Evolutionary conservation across 257 asterid genomes (phyloP).

Genomic region (Nicotiana tabacum): DNA sequence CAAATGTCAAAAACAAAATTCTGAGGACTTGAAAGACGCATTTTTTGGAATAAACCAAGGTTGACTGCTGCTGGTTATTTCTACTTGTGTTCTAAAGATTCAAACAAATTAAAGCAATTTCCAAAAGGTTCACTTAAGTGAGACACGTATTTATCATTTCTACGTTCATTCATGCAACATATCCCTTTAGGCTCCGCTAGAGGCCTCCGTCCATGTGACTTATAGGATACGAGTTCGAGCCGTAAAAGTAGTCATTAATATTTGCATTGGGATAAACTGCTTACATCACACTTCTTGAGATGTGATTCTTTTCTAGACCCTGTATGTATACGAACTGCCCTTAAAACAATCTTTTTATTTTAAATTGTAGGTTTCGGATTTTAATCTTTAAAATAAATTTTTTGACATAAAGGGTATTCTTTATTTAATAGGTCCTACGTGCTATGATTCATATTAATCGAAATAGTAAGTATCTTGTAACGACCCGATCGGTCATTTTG

Average conservation of each 20-base stretch:
- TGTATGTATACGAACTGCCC: too few species aligned
- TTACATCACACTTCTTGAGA: too few species aligned
- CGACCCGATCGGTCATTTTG: too few species aligned
- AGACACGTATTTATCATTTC: neutral
- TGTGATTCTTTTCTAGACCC: accelerated
- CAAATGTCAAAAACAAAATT: neutral
- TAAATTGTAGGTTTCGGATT: too few species aligned
- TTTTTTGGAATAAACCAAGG: neutral
- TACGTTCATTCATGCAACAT: neutral
- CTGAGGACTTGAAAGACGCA: neutral
- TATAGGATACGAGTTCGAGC: accelerated
- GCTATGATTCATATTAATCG: too few species aligned
- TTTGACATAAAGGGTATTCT: too few species aligned
- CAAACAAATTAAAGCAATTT: neutral
- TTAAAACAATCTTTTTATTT: too few species aligned
- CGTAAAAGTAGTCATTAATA: too few species aligned
- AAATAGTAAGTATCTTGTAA: too few species aligned
- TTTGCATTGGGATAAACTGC: accelerated
- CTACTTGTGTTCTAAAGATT: neutral
- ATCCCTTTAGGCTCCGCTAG: neutral
- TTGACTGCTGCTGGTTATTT: neutral
- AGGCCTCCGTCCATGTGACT: accelerated
- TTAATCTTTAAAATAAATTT: too few species aligned
- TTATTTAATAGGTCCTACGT: too few species aligned
- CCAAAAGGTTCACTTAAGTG: neutral